Base-by-base conservation (phyloP, 768 basidiomycete species). In the Russula sp. region DNA sequence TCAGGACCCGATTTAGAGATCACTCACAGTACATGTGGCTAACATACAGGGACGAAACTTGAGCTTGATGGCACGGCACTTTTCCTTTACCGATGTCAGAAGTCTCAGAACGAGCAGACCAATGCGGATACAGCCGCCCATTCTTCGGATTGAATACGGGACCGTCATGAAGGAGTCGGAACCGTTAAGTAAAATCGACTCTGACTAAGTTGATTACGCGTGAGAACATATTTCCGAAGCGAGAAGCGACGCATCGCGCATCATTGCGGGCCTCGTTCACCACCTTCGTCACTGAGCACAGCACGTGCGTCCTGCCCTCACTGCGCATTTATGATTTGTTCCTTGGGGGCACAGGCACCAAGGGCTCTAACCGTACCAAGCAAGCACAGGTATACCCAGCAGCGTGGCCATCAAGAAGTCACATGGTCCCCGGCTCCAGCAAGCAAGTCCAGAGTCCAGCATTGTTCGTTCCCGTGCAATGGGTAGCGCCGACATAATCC, bases 341-440 rank as follows among this genome's bases (percentile, higher is more conserved):
- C 22, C 32, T 22, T 38, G 8, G 26, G 36, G 13, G 14, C 24
- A 48, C 40, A 46, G 42, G 57, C 51, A 57, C 51, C 34, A 52
- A 48, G 24, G 13, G 32, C 52, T 46, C 57, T 64, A 64, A 59
- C 63, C 42, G 55, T 59, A 59, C 57, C 57, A 20, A 64, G 63
- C 34, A 44, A 42, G 38, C 26, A 24, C 18, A 9, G 40, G 18
- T 48, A 22, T 22, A 38, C 32, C 53, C 53, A 38, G 34, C n/a
- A 55, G 24, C 14, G 18, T 38, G 26, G 55, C 38, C 55, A 56
- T 18, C 22, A 38, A 14, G 5, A 14, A 44, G 56, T 57, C 56
- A 30, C 42, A 28, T 57, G 56, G 49, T 28, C 22, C 10, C 5
- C 34, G 36, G 32, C 30, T 1, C 20, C 4, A 48, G 32, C 10